Base-by-base conservation (phyloP, 148 eudicot genomes). In the Arbutus unedo region DNA sequence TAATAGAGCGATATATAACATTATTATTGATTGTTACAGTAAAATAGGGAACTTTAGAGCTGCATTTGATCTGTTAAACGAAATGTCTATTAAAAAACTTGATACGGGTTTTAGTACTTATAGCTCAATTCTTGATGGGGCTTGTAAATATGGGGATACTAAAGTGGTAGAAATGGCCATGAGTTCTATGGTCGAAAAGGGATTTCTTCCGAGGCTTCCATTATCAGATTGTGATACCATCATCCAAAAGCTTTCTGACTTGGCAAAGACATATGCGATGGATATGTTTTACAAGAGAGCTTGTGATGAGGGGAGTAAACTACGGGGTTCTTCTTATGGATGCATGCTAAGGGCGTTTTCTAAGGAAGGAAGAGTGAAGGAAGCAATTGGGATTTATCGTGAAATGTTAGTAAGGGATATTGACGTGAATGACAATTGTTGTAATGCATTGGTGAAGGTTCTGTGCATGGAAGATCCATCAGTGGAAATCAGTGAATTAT, bases 61-160 rank as follows among this genome's bases (percentile, higher is more conserved):
- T 85, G 92, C 97, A 48, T 82, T 91, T 81, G 87, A 81, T 70
- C 87, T 79, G 72, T 78, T 96, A 3, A 79, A 87, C 77, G 86
- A 87, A 83, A 91, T 91, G 94, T 82, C 78, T 41, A 62, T 77
- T 74, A 86, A 85, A 78, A 83, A 86, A 45, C 77, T 93, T 19
- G 87, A 90, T 62, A 89, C 94, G 0, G 88, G 93, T 68, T 93
- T 94, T 84, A 45, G 83, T 78, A 88, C 91, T 57, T 96, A 90
- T 84, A 87, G 94, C 75, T 91, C 92, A 23, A 87, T 96, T 83
- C 93, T 94, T 68, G 91, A 96, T 79, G 92, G 94, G 43, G 97
- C 94, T 73, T 96, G 97, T 85, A 86, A 84, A 66, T 83, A 82
- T 87, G 85, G 87, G 55, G 79, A 94, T 81, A 43, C 19, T 14